phyloP scores from a whole-genome alignment of 192 early-diverging fungal species.

The Podila horticola region DNA sequence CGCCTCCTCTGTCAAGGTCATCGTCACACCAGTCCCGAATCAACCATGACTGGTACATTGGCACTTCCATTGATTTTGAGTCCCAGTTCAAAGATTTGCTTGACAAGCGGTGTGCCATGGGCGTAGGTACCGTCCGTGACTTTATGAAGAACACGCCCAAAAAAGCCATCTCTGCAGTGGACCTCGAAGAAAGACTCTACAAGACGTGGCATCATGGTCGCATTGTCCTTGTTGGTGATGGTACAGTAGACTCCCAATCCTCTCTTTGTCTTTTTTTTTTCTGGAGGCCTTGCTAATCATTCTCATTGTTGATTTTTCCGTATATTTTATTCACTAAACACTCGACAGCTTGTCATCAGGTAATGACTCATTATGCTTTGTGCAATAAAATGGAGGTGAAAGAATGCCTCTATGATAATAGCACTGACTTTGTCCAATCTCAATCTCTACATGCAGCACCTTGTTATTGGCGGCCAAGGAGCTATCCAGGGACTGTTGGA shows the following conservation, averaged over 20 bases:
- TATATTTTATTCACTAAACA: no score
- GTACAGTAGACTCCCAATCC: neutral
- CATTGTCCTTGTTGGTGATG: constrained; percentile 36
- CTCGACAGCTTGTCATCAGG: no score
- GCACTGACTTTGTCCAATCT: no score
- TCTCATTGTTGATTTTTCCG: no score
- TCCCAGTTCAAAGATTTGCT: constrained; percentile 5
- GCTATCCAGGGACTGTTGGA: neutral
- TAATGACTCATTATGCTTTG: no score
- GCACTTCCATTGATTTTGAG: constrained; percentile 4
- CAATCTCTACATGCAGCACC: neutral
- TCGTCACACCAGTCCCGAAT: constrained; percentile 1
- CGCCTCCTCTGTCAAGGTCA: neutral
- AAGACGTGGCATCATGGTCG: constrained; percentile 33
- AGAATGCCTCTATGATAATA: no score
- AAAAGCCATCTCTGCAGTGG: constrained; percentile 1
- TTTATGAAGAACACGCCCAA: constrained; percentile 21
- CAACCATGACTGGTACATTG: constrained; percentile 20
- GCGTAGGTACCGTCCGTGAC: constrained; percentile 18
- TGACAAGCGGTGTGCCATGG: constrained; percentile 11
- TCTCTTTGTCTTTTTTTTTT: neutral
- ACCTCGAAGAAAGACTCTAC: constrained; percentile 22
- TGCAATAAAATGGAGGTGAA: no score
- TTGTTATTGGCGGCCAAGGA: constrained; percentile 5
- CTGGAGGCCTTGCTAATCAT: neutral